phyloP scores from a whole-genome alignment of 352 stramenopile genomes.

The Phytophthora hibernalis region DNA sequence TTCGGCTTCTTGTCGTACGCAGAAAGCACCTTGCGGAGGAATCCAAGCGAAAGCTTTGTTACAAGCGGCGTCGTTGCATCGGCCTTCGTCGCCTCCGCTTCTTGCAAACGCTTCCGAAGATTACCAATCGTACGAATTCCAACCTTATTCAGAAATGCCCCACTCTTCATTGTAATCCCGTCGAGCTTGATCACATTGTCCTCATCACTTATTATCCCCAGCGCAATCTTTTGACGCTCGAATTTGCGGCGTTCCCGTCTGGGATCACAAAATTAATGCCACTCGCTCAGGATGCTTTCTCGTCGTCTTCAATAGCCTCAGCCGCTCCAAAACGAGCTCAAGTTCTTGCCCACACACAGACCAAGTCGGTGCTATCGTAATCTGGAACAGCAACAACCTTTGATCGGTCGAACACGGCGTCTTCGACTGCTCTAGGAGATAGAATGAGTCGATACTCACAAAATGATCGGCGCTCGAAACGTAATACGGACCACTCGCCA shows the following conservation, averaged over 20 bases:
- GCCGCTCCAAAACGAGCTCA: too few relatives aligned
- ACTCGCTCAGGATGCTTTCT: too few relatives aligned
- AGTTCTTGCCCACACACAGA: too few relatives aligned
- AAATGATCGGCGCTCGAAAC: constrained; percentile 6
- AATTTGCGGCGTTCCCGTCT: too few relatives aligned
- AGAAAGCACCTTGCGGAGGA: neutral
- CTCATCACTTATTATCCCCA: too few relatives aligned
- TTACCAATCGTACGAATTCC: neutral
- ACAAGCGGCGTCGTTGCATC: neutral
- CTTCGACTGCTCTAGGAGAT: constrained; percentile 1
- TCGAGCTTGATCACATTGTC: too few relatives aligned
- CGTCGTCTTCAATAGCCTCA: too few relatives aligned
- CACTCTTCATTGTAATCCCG: neutral
- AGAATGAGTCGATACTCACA: constrained; percentile 17
- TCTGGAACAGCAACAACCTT: constrained; percentile 5
- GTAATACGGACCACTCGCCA: constrained; percentile 6
- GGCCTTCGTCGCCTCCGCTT: neutral
- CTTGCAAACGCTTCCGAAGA: neutral
- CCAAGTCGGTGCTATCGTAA: neutral
- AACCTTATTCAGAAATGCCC: neutral
- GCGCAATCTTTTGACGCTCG: too few relatives aligned
- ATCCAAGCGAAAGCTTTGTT: neutral
- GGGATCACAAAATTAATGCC: too few relatives aligned
- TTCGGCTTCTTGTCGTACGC: neutral
- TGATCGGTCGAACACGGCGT: neutral